These are phyloP conservation scores for Colletotrichum higginsianum DNA, from an alignment of 2,329 filamentous ascomycete species.

Conservation along the genomic window DNA sequence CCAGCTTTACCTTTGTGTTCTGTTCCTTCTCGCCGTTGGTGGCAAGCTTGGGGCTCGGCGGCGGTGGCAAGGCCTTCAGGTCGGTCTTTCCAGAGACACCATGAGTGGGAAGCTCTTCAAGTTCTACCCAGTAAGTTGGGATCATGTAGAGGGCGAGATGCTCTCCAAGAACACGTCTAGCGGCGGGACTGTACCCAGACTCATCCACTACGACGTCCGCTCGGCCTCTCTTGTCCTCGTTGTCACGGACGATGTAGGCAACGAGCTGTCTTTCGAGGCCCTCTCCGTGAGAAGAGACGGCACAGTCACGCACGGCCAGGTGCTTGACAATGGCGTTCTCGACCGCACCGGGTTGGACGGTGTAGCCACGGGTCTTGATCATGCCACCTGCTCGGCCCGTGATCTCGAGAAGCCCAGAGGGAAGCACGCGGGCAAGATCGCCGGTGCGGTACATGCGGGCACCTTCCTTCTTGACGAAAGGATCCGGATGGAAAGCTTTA, in stretches of 20 bases:
- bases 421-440: conserved; percentile 77
- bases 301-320: conserved; percentile 79
- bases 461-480: conserved; percentile 71
- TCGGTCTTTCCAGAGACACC: conserved; percentile 86
- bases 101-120: conserved; percentile 80
- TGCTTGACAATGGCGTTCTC: conserved; percentile 80
- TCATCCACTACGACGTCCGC: conserved; percentile 77
- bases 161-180: conserved; percentile 74
- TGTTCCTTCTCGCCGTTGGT: conserved; percentile 59
- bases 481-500: conserved; percentile 78
- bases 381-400: conserved; percentile 83
- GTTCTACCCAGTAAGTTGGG: conserved; percentile 81
- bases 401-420: conserved; percentile 80
- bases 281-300: conserved; percentile 81
- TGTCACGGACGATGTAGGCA: conserved; percentile 81
- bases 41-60: conserved; percentile 67
- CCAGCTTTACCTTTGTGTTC: conserved; percentile 75
- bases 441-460: conserved; percentile 83
- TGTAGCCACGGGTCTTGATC: conserved; percentile 87
- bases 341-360: conserved; percentile 82
- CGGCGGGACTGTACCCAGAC: conserved; percentile 78
- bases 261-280: conserved; percentile 82
- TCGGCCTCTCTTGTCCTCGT: conserved; percentile 70
- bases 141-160: conserved; percentile 89
- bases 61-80: conserved; percentile 78